phyloP scores from a whole-genome alignment of 352 stramenopile species.

The Thalassiosira oceanica region DNA sequence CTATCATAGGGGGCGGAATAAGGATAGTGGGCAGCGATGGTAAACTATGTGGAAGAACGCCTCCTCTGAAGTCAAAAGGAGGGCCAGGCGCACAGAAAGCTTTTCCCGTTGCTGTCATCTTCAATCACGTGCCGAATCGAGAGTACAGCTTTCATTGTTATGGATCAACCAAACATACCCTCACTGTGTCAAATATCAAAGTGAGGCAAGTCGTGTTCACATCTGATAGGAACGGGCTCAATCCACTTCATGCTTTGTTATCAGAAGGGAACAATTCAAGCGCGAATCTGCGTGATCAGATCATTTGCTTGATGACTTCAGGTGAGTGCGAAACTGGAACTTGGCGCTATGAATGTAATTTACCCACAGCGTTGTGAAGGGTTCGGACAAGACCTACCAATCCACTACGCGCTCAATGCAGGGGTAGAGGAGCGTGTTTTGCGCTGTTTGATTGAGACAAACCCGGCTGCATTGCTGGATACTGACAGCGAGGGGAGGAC shows the following conservation, averaged over 20 bases:
- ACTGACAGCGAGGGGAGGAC: slow-evolving; percentile 33
- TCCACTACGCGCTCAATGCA: slow-evolving; percentile 49
- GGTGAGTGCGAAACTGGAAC: too few relatives aligned
- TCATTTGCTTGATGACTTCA: slow-evolving; percentile 19
- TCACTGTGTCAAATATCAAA: slow-evolving; percentile 34
- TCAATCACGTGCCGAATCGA: slow-evolving; percentile 22
- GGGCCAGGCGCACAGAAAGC: too few relatives aligned
- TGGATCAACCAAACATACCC: slow-evolving; percentile 17
- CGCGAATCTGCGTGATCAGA: slow-evolving; percentile 36
- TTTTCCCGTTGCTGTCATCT: slow-evolving; percentile 24
- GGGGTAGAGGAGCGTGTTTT: slow-evolving; percentile 19
- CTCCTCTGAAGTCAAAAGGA: too few relatives aligned
- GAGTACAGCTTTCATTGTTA: slow-evolving; percentile 39
- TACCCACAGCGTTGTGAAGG: too few relatives aligned
- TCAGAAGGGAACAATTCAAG: slow-evolving; percentile 24
- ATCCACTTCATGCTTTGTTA: slow-evolving; percentile 42
- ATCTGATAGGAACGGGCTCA: slow-evolving; percentile 43
- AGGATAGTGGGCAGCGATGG: too few relatives aligned
- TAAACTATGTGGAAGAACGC: too few relatives aligned
- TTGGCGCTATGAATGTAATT: too few relatives aligned
- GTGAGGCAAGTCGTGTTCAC: slow-evolving; percentile 45
- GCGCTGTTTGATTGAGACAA: slow-evolving; percentile 27
- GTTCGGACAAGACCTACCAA: slow-evolving; percentile 34
- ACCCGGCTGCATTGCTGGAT: slow-evolving; percentile 36
- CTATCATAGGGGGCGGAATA: too few relatives aligned